phyloP scores from a whole-genome alignment of 2,329 filamentous ascomycete genomes.

The Zarea fungicola region DNA sequence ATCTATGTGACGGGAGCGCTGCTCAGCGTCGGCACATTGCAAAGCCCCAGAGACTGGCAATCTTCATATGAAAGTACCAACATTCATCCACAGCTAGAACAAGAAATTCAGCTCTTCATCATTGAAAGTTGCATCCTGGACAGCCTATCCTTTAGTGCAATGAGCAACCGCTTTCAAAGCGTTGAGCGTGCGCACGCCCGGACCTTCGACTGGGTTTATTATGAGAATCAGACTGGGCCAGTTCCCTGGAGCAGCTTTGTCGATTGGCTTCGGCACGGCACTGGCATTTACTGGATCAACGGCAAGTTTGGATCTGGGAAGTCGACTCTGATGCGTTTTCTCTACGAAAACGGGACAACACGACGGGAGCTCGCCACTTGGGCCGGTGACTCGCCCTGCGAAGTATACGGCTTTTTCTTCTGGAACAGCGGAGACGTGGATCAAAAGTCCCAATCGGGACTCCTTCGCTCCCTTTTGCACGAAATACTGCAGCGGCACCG shows the following conservation, averaged over 20 bases:
- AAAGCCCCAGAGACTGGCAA: neutral
- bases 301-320: constrained; percentile 37
- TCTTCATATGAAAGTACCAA: neutral
- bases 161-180: constrained; percentile 4
- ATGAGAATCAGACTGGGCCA: neutral
- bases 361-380: constrained; percentile 20
- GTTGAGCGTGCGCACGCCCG: constrained; percentile 5
- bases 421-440: constrained; percentile 25
- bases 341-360: constrained; percentile 19
- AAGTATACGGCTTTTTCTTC: constrained; percentile 28
- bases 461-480: constrained; percentile 28
- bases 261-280: constrained; percentile 22
- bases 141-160: constrained; percentile 1
- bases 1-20: neutral
- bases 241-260: constrained; percentile 5
- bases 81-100: neutral
- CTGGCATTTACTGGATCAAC: constrained; percentile 26
- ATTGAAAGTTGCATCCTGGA: neutral
- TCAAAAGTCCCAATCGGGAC: constrained; percentile 27
- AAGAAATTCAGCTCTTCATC: neutral
- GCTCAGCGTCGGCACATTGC: neutral
- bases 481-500: constrained; percentile 20
- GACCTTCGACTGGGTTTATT: constrained; percentile 10
- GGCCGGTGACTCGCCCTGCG: constrained; percentile 18
- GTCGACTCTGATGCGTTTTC: constrained; percentile 34